A percentile compares a stretch with the other conserved stretches of the same genome.
Conservation (phyloP, 139 green algal genomes). For the Zygnema cylindricum region DNA sequence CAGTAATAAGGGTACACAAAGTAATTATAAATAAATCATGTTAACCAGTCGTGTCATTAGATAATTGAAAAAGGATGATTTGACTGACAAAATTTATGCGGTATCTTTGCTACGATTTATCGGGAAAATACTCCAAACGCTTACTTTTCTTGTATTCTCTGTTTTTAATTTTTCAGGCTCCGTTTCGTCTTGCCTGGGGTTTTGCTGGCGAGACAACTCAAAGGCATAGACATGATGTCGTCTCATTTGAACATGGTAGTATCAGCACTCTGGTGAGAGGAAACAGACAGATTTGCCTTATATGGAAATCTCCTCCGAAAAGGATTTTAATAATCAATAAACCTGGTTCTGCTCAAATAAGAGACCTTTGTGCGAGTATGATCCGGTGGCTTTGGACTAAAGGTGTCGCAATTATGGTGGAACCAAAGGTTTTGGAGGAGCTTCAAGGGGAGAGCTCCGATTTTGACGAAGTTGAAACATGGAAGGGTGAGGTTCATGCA, state of each 20-base stretch:
- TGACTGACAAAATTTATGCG: too few species aligned
- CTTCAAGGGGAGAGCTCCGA: neutral
- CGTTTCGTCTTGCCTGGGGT: conserved; percentile 33
- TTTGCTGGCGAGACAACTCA: neutral
- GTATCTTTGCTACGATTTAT: too few species aligned
- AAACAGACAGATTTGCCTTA: conserved; percentile 22
- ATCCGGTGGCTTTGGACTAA: neutral
- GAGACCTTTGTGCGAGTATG: conserved; percentile 4
- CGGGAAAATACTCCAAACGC: neutral
- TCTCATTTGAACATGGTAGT: conserved; percentile 37
- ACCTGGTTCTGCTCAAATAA: neutral
- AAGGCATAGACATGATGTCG: conserved; percentile 33
- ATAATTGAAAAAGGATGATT: too few species aligned
- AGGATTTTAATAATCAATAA: conserved; percentile 12
- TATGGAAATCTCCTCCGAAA: conserved; percentile 28
- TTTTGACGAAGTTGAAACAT: conserved; percentile 7
- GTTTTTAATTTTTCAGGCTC: neutral
- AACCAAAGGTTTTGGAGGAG: neutral
- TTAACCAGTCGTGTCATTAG: too few species aligned
- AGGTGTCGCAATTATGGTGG: neutral
- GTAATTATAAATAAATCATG: too few species aligned
- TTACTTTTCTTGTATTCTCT: neutral
- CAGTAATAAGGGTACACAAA: too few species aligned
- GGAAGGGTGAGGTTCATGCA: neutral
- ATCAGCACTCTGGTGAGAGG: conserved; percentile 9